Conservation (phyloP, 2,329 filamentous ascomycete genomes). For the Cucurbitaria berberidis region DNA sequence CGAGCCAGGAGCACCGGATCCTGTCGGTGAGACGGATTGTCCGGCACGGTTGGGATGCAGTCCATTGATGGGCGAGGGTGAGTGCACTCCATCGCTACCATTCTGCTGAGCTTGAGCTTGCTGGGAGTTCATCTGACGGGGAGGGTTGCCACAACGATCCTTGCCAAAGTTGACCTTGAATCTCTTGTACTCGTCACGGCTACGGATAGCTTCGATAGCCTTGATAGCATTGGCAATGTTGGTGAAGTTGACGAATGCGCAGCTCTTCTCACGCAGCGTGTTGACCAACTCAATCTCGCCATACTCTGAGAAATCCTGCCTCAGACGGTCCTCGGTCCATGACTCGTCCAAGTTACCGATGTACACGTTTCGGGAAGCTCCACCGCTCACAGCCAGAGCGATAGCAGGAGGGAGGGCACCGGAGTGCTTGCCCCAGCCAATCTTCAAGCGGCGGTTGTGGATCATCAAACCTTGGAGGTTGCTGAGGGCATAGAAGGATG, state of each 20-base stretch:
- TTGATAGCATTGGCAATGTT: conserved; percentile 99
- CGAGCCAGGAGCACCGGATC: conserved; percentile 63
- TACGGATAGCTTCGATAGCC: conserved; percentile 93
- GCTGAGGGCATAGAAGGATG: conserved; percentile 96
- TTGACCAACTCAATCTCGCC: conserved; percentile 98
- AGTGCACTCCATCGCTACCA: conserved; percentile 65
- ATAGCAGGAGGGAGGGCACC: conserved; percentile 95
- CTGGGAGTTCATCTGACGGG: conserved; percentile 76
- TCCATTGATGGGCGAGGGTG: conserved; percentile 64
- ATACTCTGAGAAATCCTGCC: conserved; percentile 96
- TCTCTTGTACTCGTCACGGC: conserved; percentile 93
- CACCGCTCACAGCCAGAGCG: conserved; percentile 91
- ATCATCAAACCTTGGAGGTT: conserved; percentile 99
- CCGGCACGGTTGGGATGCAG: conserved; percentile 61
- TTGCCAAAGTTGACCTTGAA: conserved; percentile 99
- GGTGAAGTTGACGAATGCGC: conserved; percentile 99
- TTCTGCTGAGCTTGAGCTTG: conserved; percentile 68
- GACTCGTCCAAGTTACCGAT: conserved; percentile 96
- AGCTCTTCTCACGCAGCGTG: conserved; percentile 96
- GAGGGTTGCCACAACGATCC: conserved; percentile 95
- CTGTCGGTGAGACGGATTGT: conserved; percentile 66
- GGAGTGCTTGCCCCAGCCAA: conserved; percentile 99
- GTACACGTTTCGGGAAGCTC: conserved; percentile 98
- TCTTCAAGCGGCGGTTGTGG: conserved; percentile 96
- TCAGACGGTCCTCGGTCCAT: conserved; percentile 93